Conservation (phyloP, 2,329 filamentous ascomycete species). For the Lecanosticta acicola region DNA sequence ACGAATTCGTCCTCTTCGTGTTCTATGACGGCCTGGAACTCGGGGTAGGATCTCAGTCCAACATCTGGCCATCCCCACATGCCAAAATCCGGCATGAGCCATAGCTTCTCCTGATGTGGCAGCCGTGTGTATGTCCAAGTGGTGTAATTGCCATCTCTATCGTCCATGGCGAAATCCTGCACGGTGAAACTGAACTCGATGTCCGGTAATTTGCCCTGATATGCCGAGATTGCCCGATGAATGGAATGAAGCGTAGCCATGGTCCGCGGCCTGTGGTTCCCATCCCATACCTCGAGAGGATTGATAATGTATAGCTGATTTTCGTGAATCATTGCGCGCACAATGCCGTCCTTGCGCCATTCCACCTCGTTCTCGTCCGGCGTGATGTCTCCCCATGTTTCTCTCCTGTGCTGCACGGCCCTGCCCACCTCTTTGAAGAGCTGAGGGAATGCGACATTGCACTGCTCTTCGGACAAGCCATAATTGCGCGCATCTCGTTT, state of each 20-base stretch:
- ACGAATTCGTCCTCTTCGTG: slow-evolving; percentile 19
- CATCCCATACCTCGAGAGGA: slow-evolving; percentile 22
- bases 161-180: slow-evolving; percentile 37
- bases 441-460: slow-evolving; percentile 27
- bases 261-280: slow-evolving; percentile 20
- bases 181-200: slow-evolving; percentile 43
- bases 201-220: slow-evolving; percentile 38
- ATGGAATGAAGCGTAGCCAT: slow-evolving; percentile 42
- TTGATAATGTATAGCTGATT: slow-evolving; percentile 28
- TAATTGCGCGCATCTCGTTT: slow-evolving; percentile 22
- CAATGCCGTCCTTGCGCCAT: slow-evolving; percentile 24
- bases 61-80: slow-evolving; percentile 49
- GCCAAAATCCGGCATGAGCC: slow-evolving; percentile 51
- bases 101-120: slow-evolving; percentile 36
- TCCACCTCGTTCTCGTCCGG: slow-evolving; percentile 19
- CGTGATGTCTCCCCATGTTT: slow-evolving; percentile 18
- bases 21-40: slow-evolving; percentile 16
- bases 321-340: slow-evolving; percentile 26
- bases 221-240: slow-evolving; percentile 41
- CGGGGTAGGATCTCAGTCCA: slow-evolving; percentile 16
- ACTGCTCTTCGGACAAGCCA: slow-evolving; percentile 27
- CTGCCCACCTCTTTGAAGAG: slow-evolving; percentile 30
- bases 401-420: slow-evolving; percentile 22
- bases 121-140: slow-evolving; percentile 23
- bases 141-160: slow-evolving; percentile 18